Conservation (phyloP, 2,329 filamentous ascomycete genomes). For the Pseudogymnoascus sp. region DNA sequence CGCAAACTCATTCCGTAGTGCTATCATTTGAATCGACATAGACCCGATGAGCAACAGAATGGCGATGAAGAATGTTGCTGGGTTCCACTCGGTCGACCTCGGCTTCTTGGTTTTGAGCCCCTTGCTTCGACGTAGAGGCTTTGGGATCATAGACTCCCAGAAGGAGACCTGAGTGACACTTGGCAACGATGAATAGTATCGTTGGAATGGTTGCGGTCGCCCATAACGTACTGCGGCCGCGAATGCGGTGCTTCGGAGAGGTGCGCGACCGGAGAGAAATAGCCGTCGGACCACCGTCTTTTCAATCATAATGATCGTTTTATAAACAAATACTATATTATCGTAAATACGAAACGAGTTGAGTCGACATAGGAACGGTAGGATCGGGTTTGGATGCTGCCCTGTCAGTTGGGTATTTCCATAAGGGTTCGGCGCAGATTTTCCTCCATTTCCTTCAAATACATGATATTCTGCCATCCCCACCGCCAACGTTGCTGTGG, state of each 20-base stretch:
- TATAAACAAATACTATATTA: neutral
- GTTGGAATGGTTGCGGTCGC: slow-evolving; percentile 11
- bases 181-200: slow-evolving; percentile 33
- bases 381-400: neutral
- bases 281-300: neutral
- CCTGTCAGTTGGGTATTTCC: neutral
- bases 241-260: neutral
- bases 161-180: slow-evolving; percentile 35
- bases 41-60: slow-evolving; percentile 86
- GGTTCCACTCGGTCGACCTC: slow-evolving; percentile 63
- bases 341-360: neutral
- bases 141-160: slow-evolving; percentile 64
- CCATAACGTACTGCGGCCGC: neutral
- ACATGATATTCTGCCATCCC: neutral
- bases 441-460: slow-evolving; percentile 1
- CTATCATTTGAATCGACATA: slow-evolving; percentile 89
- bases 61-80: slow-evolving; percentile 72
- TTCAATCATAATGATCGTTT: slow-evolving; percentile 3
- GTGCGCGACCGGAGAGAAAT: neutral
- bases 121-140: slow-evolving; percentile 46
- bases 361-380: neutral
- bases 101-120: slow-evolving; percentile 29
- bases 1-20: slow-evolving; percentile 65
- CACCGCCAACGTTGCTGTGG: slow-evolving; percentile 7
- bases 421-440: neutral